phyloP scores from a whole-genome alignment of 2,329 filamentous ascomycete genomes.

The Coniosporium tulheliwenetii region DNA sequence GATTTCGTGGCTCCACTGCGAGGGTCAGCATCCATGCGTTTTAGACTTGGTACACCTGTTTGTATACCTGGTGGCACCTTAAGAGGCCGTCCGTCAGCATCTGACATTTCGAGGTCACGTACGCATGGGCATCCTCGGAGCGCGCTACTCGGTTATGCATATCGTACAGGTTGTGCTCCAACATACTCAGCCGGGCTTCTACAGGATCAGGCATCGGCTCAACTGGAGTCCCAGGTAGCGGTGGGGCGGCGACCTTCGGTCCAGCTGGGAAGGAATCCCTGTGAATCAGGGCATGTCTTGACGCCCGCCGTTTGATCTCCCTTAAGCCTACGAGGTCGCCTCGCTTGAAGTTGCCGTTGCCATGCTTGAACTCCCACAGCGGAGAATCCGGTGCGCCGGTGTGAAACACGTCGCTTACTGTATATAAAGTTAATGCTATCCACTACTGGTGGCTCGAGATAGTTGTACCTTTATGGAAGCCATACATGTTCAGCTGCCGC shows the following conservation, averaged over 20 bases:
- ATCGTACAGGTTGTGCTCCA: constrained; percentile 77
- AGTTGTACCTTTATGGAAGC: constrained; percentile 83
- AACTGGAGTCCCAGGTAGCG: constrained; percentile 71
- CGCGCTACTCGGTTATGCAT: constrained; percentile 60
- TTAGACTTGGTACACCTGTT: constrained; percentile 1
- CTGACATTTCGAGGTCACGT: constrained; percentile 68
- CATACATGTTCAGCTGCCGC: constrained; percentile 96
- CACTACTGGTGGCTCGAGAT: too few relatives aligned
- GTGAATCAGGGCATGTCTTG: constrained; percentile 82
- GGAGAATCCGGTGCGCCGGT: constrained; percentile 86
- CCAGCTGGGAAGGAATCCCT: constrained; percentile 65
- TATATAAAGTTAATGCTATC: not conserved
- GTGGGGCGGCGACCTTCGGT: constrained; percentile 52
- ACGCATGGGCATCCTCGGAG: constrained; percentile 68
- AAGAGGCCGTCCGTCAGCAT: constrained; percentile 66
- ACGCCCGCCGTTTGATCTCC: constrained; percentile 91
- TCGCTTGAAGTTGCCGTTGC: constrained; percentile 90
- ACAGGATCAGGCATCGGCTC: constrained; percentile 67
- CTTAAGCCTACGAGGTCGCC: constrained; percentile 81
- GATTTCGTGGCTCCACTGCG: constrained; percentile 72
- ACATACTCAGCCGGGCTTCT: constrained; percentile 55
- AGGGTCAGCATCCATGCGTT: constrained; percentile 2
- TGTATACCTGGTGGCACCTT: constrained; percentile 49
- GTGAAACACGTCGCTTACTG: constrained; percentile 97
- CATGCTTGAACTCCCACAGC: constrained; percentile 97